Percentiles rank a stretch among this genome's conserved stretches.
Evolutionary conservation across 306 rosid genomes (phyloP).

Genomic region (Lathyrus tuberosus): DNA sequence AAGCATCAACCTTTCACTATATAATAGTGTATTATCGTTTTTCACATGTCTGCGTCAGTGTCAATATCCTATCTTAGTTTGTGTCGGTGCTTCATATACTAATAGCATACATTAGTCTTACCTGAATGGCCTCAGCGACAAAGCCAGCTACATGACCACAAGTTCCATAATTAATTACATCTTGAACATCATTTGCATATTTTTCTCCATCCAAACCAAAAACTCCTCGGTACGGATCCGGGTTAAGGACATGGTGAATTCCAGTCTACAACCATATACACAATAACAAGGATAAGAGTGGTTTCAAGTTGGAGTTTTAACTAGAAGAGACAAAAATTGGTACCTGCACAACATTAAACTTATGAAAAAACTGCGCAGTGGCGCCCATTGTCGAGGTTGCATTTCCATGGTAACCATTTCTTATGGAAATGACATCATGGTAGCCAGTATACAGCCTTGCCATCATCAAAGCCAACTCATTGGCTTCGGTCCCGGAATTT

Average conservation of each 20-base stretch:
- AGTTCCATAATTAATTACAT: constrained; percentile 53
- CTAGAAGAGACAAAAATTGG: constrained; percentile 4
- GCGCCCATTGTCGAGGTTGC: constrained; percentile 51
- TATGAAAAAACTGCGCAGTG: constrained; percentile 49
- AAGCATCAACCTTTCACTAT: constrained; percentile 17
- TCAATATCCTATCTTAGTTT: too few species aligned
- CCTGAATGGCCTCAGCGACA: constrained; percentile 56
- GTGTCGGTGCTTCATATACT: too few species aligned
- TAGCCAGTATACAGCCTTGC: constrained; percentile 49
- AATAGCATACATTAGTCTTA: not conserved
- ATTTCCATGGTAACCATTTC: constrained; percentile 61
- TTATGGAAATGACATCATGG: constrained; percentile 52
- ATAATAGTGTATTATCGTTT: not conserved
- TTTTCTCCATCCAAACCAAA: constrained; percentile 51
- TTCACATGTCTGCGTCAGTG: too few species aligned
- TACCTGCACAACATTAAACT: constrained; percentile 54
- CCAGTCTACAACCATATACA: constrained; percentile 46
- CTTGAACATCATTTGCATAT: constrained; percentile 55
- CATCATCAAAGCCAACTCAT: constrained; percentile 55
- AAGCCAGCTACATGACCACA: constrained; percentile 48
- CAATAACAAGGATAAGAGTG: constrained; percentile 11
- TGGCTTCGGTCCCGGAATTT: constrained; percentile 61
- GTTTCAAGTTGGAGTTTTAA: too few species aligned
- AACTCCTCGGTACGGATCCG: constrained; percentile 53
- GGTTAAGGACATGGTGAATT: constrained; percentile 54